Evolutionary conservation across 1,139 yeast species (phyloP).

Genomic region (Magnusiomyces ingens): DNA sequence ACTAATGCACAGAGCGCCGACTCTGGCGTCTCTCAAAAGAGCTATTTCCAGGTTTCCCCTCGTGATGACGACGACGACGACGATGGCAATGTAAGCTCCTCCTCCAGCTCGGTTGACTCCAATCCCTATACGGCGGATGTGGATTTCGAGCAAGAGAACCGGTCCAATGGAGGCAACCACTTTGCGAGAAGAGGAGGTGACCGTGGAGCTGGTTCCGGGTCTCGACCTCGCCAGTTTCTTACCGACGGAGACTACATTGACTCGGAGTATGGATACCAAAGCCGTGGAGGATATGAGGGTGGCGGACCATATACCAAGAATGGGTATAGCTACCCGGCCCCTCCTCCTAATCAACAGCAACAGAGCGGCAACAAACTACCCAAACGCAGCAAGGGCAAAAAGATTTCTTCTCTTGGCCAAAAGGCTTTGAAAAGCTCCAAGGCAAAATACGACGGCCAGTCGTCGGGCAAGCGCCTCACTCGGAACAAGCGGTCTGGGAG

Average conservation of each 20-base stretch:
- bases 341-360: conserved; percentile 2
- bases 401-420: not conserved
- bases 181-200: not conserved
- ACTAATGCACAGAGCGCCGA: not conserved
- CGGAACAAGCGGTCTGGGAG: conserved; percentile 4
- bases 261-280: not conserved
- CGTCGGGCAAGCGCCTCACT: conserved; percentile 13
- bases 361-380: not conserved
- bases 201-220: too few relatives aligned
- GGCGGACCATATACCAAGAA: not conserved
- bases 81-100: conserved; percentile 12
- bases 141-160: conserved; percentile 3
- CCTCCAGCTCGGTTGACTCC: conserved; percentile 19
- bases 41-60: not conserved
- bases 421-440: conserved; percentile 4
- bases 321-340: conserved; percentile 4
- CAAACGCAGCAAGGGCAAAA: conserved; percentile 4
- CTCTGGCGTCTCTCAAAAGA: not conserved
- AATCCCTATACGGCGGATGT: conserved; percentile 23
- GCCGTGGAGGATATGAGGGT: not conserved
- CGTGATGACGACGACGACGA: not conserved
- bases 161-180: not conserved
- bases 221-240: not conserved
- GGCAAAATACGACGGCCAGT: conserved; percentile 3
- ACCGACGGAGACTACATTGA: not conserved